These are phyloP conservation scores for Tylopilus balloui DNA, from an alignment of 768 basidiomycete genomes.

Conservation along the genomic window DNA sequence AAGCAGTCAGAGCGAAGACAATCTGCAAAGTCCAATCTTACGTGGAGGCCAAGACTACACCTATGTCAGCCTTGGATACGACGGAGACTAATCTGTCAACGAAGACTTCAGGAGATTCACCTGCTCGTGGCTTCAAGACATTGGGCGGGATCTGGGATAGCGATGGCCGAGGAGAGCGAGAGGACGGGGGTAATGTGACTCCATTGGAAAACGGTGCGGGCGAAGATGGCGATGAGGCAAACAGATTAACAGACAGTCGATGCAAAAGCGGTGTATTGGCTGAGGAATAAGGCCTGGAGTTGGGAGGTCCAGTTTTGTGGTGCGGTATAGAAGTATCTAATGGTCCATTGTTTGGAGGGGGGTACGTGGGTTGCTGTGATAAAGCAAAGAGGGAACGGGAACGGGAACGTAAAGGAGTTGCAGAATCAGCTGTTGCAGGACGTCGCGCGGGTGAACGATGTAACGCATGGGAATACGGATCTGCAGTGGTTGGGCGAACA, in stretches of 20 bases:
- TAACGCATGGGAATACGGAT: constrained; percentile 12
- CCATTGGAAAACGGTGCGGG: constrained; percentile 10
- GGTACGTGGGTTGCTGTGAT: constrained; percentile 17
- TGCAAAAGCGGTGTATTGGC: constrained; percentile 70
- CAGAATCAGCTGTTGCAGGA: constrained; percentile 42
- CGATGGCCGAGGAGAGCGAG: constrained; percentile 44
- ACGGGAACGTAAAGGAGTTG: constrained; percentile 31
- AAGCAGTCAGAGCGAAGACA: constrained; percentile 7
- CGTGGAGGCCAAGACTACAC: constrained; percentile 78
- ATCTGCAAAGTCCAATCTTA: constrained; percentile 30
- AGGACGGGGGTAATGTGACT: constrained; percentile 20
- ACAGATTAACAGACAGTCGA: constrained; percentile 64
- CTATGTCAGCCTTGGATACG: constrained; percentile 76
- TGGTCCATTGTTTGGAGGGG: constrained; percentile 8
- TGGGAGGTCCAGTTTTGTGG: constrained; percentile 29
- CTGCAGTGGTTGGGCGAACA: constrained; percentile 18
- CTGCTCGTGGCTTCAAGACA: constrained; percentile 50
- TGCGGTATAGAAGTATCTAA: constrained; percentile 5
- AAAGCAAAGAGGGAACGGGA: constrained; percentile 29
- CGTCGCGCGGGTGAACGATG: constrained; percentile 26
- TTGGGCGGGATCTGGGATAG: constrained; percentile 40
- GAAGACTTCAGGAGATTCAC: constrained; percentile 70
- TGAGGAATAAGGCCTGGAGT: constrained; percentile 43
- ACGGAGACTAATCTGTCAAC: constrained; percentile 57
- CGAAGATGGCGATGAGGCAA: constrained; percentile 44